Conservation (phyloP, 768 basidiomycete species). For the Lactarius deliciosus region DNA sequence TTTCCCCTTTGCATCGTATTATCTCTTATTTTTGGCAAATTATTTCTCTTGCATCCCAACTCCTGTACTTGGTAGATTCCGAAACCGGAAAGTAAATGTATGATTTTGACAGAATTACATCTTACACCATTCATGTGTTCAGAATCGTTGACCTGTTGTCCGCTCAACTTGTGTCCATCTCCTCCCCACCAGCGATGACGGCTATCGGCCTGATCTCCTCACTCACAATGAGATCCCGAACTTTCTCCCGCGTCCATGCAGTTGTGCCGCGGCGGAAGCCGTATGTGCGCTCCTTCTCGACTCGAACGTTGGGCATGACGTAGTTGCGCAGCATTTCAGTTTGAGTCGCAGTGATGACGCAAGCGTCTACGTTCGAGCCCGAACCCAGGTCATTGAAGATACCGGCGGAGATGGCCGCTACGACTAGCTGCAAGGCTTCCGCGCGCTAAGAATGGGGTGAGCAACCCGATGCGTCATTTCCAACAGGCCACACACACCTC, state of each 20-base stretch:
- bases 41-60: slow-evolving; percentile 8
- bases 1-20: not conserved
- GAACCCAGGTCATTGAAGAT: slow-evolving; percentile 99
- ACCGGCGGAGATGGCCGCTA: slow-evolving; percentile 87
- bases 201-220: slow-evolving; percentile 60
- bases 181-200: slow-evolving; percentile 49
- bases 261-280: slow-evolving; percentile 85
- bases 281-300: slow-evolving; percentile 67
- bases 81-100: slow-evolving; percentile 14
- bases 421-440: slow-evolving; percentile 80
- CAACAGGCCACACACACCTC: slow-evolving; percentile 51
- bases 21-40: slow-evolving; percentile 17
- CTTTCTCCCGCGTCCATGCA: slow-evolving; percentile 78
- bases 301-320: slow-evolving; percentile 86
- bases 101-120: slow-evolving; percentile 13
- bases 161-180: slow-evolving; percentile 75
- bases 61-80: slow-evolving; percentile 20
- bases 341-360: slow-evolving; percentile 81
- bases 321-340: slow-evolving; percentile 96
- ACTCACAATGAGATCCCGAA: slow-evolving; percentile 67
- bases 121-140: slow-evolving; percentile 5
- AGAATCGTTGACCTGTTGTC: not conserved
- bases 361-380: slow-evolving; percentile 97
- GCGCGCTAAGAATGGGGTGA: slow-evolving; percentile 52
- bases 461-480: slow-evolving; percentile 12